Evolutionary conservation across 1,284 basidiomycete species (phyloP), one percentile per base, ranked within the genome.

Genomic region (Earliella scabrosa): DNA sequence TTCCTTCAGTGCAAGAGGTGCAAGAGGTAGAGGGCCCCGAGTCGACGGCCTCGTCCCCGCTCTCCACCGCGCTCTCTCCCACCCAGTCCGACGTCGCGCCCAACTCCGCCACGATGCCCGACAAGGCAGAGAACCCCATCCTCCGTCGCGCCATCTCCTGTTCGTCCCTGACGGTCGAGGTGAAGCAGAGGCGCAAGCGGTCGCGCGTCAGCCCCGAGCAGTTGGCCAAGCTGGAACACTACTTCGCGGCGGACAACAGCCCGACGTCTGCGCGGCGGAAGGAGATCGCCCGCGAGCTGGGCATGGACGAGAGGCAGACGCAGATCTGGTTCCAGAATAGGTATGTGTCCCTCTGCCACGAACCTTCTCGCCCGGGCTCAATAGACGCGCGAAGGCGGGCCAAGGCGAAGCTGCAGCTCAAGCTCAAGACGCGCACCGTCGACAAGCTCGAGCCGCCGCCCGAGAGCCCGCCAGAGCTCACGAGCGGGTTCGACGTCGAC

Each of bases 261-360:
- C 90, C 90, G 13, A 88, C 86, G 3, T 86, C 87, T 5, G 79
- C 79, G 7, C 80, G 84, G 48, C 77, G 90, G 47, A 82, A 83
- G 58, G 89, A 91, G 65, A 91, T 93, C 51, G 85, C 87, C 54
- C 81, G 86, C 32, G 71, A 82, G 55, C 76, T 93, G n/a, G 88
- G 88, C 18, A 92, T 92, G 87, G 82, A 88, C 55, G 90, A 92
- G 72, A 84, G 90, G 38, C 90, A 92, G 76, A 91, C 88, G 0
- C 90, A 92, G 72, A 89, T 93, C 52, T 92, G 90, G 91, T 93
- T 92, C 67, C 90, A 93, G 70, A 93, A 93, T 66, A 79, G 90
- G 90, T 89, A 59, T 47, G 80, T 67, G 13, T 18, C 46, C 26
- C 45, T 26, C 41, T 41, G 27, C 31, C 51, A 43, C 51, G 54